Evolutionary conservation across 768 basidiomycete genomes (phyloP), one percentile per base, ranked within the genome.

Genomic region (Mycena latifolia): DNA sequence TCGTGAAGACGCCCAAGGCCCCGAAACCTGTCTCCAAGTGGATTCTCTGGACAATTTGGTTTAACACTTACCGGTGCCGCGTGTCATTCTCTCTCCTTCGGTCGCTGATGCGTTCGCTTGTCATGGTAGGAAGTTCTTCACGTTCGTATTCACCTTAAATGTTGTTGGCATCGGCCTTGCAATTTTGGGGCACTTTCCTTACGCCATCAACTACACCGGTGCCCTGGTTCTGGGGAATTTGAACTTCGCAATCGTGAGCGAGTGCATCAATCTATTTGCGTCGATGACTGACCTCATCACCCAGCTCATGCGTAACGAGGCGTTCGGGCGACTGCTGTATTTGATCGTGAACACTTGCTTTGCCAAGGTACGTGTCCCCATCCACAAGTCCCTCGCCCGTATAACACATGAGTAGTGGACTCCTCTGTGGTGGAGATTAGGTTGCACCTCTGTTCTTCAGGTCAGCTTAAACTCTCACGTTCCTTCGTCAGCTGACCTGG

Each of bases 161-260:
- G 83, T 89, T 76, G 83, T 87, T 28, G 89, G 84, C n/a, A 76
- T 93, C 48, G 83, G 80, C 22, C 77, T 91, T 17, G 89, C 92
- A 0, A 86, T 84, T 10, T 82, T 86, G 27, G 90, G 89, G 6
- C 85, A 86, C 61, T 93, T 87, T 80, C 84, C 85, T 5, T 92
- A 92, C 69, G 88, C 86, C 1, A 74, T 78, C 6, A 80, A 79
- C 64, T 88, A 87, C 72, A 82, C 85, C 17, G 89, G 91, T 68
- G 89, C 90, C 41, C 82, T 92, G 71, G 89, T 88, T 10, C 81
- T 91, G 6, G 92, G 88, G 0, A 93, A 93, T 69, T 78, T 93
- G 71, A 89, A 89, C 75, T 81, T 90, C 54, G 85, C 90, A 5
- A 86, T 93, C 55, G 37, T 39, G 17, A 39, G 37, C 17, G 15